Evolutionary conservation across 1,139 yeast species (phyloP), one percentile per base, ranked within the genome.

Genomic region (Petasospora fabianii): DNA sequence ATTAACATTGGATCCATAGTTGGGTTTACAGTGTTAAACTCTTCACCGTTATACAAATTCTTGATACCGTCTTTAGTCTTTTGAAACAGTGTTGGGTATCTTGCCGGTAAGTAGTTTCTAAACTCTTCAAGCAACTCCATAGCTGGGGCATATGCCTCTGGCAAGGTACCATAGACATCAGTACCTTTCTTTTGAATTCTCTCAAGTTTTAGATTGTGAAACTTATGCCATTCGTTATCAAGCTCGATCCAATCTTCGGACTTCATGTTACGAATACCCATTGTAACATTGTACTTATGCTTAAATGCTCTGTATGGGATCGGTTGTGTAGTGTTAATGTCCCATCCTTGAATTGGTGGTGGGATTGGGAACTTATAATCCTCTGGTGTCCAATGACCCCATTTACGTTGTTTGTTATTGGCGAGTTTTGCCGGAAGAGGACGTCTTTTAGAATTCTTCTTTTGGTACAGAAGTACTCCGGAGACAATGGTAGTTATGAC

Each of bases 191-290:
- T 70, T 20, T 55, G 60, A 24, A 80, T 51, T 49, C 85, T 64
- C 41, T 65, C 60, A 30, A 73, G 48, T 56, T 80, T 80, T 35
- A 73, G 64, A 18, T 68, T 52, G 54, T 80, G 84, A 49, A 56
- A 79, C 48, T 69, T 71, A 38, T 49, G 50, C 83, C 84, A 80
- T 56, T 79, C 78, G 47, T 74, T 77, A 56, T 80, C 86, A 38
- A 80, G 62, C 55, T 80, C 82, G 47, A 80, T 72, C 86, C 86
- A 80, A 36, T 65, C 64, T 39, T 72, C 63, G 68, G 72, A 71
- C 37, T 75, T 73, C 80, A 78, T 73, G 44, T 64, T 66, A 49
- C 84, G 62, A 34, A 78, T 77, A n/a, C 84, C 85, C 85, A 79
- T 79, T 21, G 79, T 78, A 30, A 66, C 61, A 36, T 59, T 61